Conservation (phyloP, 1,139 yeast genomes). For the Taiozyma sp. region DNA sequence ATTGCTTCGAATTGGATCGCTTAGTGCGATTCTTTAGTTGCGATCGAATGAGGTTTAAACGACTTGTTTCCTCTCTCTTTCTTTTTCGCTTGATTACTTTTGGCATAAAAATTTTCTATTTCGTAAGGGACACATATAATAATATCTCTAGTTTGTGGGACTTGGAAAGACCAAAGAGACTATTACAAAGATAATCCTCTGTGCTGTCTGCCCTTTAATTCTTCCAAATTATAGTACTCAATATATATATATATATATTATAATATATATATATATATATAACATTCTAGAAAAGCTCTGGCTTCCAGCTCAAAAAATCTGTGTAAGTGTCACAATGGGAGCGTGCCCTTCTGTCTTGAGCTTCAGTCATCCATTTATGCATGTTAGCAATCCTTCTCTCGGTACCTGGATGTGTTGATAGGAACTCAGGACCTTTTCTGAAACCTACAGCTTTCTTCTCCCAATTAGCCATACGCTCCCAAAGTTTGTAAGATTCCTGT, state of each 20-base stretch:
- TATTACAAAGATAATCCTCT: too few relatives aligned
- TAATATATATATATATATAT: too few relatives aligned
- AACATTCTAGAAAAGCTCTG: background rate
- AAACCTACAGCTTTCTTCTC: constrained; percentile 38
- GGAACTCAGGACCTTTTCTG: constrained; percentile 46
- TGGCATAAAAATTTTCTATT: background rate
- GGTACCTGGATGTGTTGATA: constrained; percentile 92
- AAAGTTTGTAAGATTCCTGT: constrained; percentile 62
- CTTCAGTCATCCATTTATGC: constrained; percentile 67
- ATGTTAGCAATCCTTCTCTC: constrained; percentile 66
- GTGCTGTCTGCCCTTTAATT: too few relatives aligned
- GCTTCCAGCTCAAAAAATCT: constrained; percentile 6
- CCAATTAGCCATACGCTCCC: constrained; percentile 75
- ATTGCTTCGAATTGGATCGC: too few relatives aligned
- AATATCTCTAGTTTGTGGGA: background rate
- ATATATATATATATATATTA: too few relatives aligned
- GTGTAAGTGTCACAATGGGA: constrained; percentile 12
- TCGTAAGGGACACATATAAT: background rate
- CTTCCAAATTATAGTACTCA: too few relatives aligned
- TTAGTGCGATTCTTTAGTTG: too few relatives aligned
- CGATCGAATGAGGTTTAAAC: too few relatives aligned
- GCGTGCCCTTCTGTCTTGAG: constrained; percentile 26
- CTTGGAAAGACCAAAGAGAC: too few relatives aligned
- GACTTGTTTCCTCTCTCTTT: too few relatives aligned
- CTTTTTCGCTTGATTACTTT: background rate